These are phyloP conservation scores for Scopulariopsis brevicaulis DNA, from an alignment of 2,329 filamentous ascomycete genomes.

Conservation along the genomic window DNA sequence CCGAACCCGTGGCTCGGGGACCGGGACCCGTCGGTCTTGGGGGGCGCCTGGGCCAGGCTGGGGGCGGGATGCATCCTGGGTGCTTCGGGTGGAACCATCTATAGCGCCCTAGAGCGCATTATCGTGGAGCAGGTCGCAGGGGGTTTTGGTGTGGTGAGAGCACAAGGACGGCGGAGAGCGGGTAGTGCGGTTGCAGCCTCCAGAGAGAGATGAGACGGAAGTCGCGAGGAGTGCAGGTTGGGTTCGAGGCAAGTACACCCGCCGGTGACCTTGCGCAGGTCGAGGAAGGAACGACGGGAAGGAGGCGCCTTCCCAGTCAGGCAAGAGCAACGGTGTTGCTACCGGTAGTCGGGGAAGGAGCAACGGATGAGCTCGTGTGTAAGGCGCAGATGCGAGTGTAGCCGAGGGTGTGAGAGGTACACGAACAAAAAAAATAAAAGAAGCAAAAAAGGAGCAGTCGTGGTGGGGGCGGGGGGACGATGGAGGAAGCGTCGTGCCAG, in stretches of 20 bases:
- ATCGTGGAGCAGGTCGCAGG: slow-evolving; percentile 1
- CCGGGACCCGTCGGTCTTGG: slow-evolving; percentile 14
- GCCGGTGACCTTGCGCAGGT: not conserved
- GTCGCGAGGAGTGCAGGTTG: slow-evolving; percentile 6
- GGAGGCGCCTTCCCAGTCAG: slow-evolving; percentile 7
- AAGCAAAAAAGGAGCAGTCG: not conserved
- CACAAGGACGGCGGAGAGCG: slow-evolving; percentile 6
- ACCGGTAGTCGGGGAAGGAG: not conserved
- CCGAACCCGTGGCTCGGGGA: slow-evolving; percentile 10
- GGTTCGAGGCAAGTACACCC: not conserved
- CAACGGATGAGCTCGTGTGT: not conserved
- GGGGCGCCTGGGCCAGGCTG: slow-evolving; percentile 21
- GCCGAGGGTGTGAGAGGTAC: not conserved
- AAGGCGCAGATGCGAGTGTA: not conserved
- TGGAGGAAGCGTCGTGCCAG: slow-evolving; percentile 2
- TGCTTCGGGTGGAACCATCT: not conserved
- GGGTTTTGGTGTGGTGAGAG: slow-evolving; percentile 3
- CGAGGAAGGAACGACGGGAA: not conserved
- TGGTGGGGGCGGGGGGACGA: slow-evolving; percentile 5
- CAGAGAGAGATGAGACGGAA: not conserved
- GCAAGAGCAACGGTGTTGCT: slow-evolving; percentile 3
- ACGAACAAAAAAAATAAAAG: not conserved
- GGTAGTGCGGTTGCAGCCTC: not conserved
- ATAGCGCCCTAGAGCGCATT: slow-evolving; percentile 1
- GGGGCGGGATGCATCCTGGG: slow-evolving; percentile 26